Evolutionary conservation across 331 rosid genomes (phyloP).

Genomic region (Quercus lobata): DNA sequence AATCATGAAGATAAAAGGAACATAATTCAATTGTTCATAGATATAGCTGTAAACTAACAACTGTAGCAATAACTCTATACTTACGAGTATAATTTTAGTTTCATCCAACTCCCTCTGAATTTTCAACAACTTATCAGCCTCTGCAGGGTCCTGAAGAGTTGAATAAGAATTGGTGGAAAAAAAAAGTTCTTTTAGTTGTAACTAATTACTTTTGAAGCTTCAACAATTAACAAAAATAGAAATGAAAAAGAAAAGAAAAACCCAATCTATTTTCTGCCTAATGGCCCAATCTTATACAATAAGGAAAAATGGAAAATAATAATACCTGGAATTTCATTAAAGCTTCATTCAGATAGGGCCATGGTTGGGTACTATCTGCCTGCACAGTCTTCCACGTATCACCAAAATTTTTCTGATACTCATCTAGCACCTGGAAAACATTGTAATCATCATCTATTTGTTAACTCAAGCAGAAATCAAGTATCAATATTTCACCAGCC

Average conservation of each 20-base stretch:
- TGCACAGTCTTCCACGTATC: slow-evolving; percentile 48
- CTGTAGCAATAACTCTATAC: slow-evolving; percentile 17
- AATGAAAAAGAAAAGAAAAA: not conserved
- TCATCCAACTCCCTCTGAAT: slow-evolving; percentile 98
- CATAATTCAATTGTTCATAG: not conserved
- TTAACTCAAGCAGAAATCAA: not conserved
- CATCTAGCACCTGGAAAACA: slow-evolving; percentile 45
- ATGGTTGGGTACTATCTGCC: slow-evolving; percentile 55
- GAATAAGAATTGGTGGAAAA: not conserved
- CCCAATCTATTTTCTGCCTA: not conserved
- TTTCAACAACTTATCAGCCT: slow-evolving; percentile 93
- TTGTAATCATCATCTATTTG: not conserved
- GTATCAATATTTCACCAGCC: not conserved
- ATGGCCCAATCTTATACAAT: slow-evolving; percentile 4
- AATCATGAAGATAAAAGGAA: not conserved
- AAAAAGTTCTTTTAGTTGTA: not conserved
- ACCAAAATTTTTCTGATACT: slow-evolving; percentile 51
- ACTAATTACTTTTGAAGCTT: not conserved
- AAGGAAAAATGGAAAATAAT: slow-evolving; percentile 6
- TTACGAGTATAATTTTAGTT: slow-evolving; percentile 95
- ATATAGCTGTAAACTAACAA: not conserved
- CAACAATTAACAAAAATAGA: not conserved
- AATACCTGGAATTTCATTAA: slow-evolving; percentile 73
- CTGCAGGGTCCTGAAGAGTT: slow-evolving; percentile 83
- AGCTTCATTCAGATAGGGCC: slow-evolving; percentile 90